phyloP scores from a whole-genome alignment of 176 grass and related monocot genomes.

The Carex pumila region DNA sequence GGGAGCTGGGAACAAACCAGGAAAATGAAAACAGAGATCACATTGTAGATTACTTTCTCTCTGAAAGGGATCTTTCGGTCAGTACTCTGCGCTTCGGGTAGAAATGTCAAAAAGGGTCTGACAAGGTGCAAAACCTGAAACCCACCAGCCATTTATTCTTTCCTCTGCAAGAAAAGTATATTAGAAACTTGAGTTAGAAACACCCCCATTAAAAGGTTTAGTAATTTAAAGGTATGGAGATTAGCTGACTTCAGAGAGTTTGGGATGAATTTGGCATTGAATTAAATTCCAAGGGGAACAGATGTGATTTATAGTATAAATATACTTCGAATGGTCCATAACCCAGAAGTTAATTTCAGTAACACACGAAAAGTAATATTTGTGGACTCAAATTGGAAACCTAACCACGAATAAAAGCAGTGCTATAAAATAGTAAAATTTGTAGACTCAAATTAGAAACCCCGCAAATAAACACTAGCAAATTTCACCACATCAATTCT shows the following conservation, averaged over 20 bases:
- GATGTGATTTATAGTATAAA: background rate
- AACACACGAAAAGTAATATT: background rate
- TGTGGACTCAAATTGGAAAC: background rate
- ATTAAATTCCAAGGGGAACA: background rate
- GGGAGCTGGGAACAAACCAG: constrained; percentile 39
- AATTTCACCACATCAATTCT: background rate
- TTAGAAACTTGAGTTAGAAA: background rate
- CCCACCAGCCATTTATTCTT: constrained; percentile 24
- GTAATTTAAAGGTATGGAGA: background rate
- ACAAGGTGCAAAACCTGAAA: constrained; percentile 41
- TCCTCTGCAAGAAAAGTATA: background rate
- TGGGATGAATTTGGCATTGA: background rate
- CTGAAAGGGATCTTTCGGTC: constrained; percentile 38
- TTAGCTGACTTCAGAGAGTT: background rate
- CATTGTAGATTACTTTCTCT: constrained; percentile 42
- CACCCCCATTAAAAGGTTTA: background rate
- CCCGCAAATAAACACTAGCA: background rate
- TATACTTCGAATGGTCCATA: too few relatives aligned
- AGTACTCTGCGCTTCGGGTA: constrained; percentile 38
- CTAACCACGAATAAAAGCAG: background rate
- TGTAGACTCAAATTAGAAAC: background rate
- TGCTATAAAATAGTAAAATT: background rate
- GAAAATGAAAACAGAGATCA: constrained; percentile 41
- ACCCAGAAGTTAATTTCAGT: background rate
- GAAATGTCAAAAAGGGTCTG: constrained; percentile 35